Conservation (phyloP, 345 rosid genomes). For the Eucalyptus marginata region DNA sequence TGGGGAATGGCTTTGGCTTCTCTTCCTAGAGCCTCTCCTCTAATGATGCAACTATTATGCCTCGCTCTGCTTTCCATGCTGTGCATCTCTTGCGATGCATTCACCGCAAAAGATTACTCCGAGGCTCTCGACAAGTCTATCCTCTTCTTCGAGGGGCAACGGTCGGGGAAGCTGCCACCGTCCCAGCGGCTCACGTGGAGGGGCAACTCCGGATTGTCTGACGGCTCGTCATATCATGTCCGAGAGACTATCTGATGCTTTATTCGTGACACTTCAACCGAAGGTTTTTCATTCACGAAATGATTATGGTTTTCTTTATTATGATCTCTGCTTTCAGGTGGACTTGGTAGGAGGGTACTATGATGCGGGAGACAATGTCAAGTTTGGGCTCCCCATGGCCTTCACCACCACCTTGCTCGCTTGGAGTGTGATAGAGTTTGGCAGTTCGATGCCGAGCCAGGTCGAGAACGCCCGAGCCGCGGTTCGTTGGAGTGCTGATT, state of each 20-base stretch:
- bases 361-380: constrained; percentile 78
- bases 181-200: constrained; percentile 47
- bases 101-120: constrained; percentile 42
- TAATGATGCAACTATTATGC: not conserved
- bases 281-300: not conserved
- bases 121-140: constrained; percentile 52
- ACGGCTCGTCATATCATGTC: constrained; percentile 49
- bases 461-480: constrained; percentile 37
- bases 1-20: not conserved
- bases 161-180: constrained; percentile 54
- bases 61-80: constrained; percentile 2
- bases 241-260: not conserved
- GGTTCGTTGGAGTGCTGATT: constrained; percentile 65
- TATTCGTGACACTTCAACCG: not conserved
- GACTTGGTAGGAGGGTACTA: constrained; percentile 69
- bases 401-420: constrained; percentile 60
- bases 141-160: constrained; percentile 69
- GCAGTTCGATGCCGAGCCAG: constrained; percentile 38
- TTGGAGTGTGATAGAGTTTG: constrained; percentile 77
- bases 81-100: constrained; percentile 15
- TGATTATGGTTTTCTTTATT: not conserved
- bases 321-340: constrained; percentile 16
- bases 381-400: constrained; percentile 77
- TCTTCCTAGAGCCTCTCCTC: not conserved
- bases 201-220: constrained; percentile 49